Evolutionary conservation across 257 asterid genomes (phyloP).

Genomic region (Fraxinus quadrangulata): DNA sequence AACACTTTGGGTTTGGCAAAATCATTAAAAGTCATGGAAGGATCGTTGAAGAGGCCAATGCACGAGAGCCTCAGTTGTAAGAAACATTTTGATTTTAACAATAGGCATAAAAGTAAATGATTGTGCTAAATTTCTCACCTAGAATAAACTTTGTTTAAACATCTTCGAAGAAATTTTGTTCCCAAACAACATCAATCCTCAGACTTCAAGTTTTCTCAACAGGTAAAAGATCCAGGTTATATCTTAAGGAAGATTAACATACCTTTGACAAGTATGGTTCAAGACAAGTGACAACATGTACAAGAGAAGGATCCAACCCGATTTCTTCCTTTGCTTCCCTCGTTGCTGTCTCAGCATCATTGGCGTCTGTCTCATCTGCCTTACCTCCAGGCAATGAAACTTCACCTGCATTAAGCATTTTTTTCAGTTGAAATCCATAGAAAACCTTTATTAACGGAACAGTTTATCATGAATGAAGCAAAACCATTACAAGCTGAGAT

Average conservation of each 20-base stretch:
- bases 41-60: neutral
- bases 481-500: neutral
- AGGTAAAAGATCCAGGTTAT: neutral
- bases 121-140: neutral
- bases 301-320: slow-evolving; percentile 82
- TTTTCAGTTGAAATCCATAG: slow-evolving; percentile 1
- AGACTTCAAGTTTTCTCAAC: neutral
- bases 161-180: neutral
- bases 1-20: neutral
- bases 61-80: neutral
- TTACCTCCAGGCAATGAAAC: slow-evolving; percentile 95
- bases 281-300: slow-evolving; percentile 77
- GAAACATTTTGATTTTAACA: neutral
- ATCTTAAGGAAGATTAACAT: slow-evolving; percentile 12
- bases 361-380: slow-evolving; percentile 79
- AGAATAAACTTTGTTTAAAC: neutral
- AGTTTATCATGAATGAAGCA: neutral
- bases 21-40: neutral
- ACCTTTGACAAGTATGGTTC: slow-evolving; percentile 98
- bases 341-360: slow-evolving; percentile 82
- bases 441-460: neutral
- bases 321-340: slow-evolving; percentile 97
- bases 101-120: neutral
- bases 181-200: neutral
- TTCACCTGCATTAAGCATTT: slow-evolving; percentile 61